A percentile compares a stretch with the other conserved stretches of the same genome.
Conservation (phyloP, 1,284 basidiomycete species). For the Polyporus tsugae region DNA sequence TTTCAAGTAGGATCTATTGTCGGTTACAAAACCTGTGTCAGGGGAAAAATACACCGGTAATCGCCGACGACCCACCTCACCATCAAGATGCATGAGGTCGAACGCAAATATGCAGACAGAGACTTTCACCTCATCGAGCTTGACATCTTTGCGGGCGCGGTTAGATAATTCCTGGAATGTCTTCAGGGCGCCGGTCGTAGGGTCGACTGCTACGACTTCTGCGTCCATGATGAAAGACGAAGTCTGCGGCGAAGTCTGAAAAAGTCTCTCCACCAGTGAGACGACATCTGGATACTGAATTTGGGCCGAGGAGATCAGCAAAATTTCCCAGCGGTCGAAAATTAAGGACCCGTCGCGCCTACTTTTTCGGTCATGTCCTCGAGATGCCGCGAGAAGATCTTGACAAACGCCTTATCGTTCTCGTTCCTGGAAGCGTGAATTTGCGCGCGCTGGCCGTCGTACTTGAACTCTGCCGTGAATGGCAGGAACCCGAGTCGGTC, state of each 20-base stretch:
- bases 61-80: conserved; percentile 57
- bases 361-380: conserved; percentile 94
- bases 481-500: conserved; percentile 70
- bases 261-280: conserved; percentile 59
- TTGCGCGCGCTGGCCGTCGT: conserved; percentile 90
- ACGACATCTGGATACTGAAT: conserved; percentile 89
- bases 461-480: conserved; percentile 94
- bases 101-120: conserved; percentile 90
- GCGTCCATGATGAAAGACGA: conserved; percentile 87
- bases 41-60: conserved; percentile 2
- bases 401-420: conserved; percentile 56
- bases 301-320: conserved; percentile 33
- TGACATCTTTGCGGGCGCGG: conserved; percentile 88
- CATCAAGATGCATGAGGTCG: conserved; percentile 91
- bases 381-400: conserved; percentile 88
- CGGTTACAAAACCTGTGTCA: conserved; percentile 23
- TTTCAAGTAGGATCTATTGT: conserved; percentile 70
- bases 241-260: conserved; percentile 52
- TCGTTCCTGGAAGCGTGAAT: conserved; percentile 72
- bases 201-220: conserved; percentile 87
- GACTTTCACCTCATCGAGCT: conserved; percentile 81
- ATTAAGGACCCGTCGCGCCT: conserved; percentile 24
- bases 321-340: conserved; percentile 22
- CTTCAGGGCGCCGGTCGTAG: conserved; percentile 68
- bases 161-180: conserved; percentile 91